Conservation (phyloP, 139 green algal species). For the Micromonas commoda region DNA sequence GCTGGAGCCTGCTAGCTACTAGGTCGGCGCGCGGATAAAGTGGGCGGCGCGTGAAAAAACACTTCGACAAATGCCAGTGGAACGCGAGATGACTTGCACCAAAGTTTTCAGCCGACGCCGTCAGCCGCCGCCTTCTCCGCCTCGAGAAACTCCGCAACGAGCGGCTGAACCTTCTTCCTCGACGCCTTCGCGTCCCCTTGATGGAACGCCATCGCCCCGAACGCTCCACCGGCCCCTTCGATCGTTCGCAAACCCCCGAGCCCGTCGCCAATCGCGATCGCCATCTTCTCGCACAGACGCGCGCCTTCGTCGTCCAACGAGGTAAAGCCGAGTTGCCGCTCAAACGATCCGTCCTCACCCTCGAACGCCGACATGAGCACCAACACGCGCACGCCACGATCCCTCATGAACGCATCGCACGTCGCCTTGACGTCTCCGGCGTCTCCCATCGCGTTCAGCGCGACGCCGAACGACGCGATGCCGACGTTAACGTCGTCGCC, state of each 20-base stretch:
- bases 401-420: neutral
- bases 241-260: neutral
- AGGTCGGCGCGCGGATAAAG: too few relatives aligned
- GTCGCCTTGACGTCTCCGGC: neutral
- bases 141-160: too few relatives aligned
- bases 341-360: neutral
- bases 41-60: too few relatives aligned
- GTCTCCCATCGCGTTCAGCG: neutral
- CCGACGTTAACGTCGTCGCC: neutral
- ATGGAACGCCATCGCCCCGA: neutral
- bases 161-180: neutral
- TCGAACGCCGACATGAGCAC: conserved; percentile 6
- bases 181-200: neutral
- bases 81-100: too few relatives aligned
- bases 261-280: neutral
- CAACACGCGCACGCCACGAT: neutral
- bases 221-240: neutral
- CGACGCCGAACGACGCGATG: conserved; percentile 11
- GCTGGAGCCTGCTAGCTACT: too few relatives aligned
- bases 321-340: neutral
- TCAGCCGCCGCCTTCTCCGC: too few relatives aligned
- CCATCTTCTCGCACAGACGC: neutral
- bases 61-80: too few relatives aligned
- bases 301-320: neutral
- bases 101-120: too few relatives aligned